Base-by-base conservation (phyloP, 1,139 yeast genomes). In the Kurtzmaniella natalensis region DNA sequence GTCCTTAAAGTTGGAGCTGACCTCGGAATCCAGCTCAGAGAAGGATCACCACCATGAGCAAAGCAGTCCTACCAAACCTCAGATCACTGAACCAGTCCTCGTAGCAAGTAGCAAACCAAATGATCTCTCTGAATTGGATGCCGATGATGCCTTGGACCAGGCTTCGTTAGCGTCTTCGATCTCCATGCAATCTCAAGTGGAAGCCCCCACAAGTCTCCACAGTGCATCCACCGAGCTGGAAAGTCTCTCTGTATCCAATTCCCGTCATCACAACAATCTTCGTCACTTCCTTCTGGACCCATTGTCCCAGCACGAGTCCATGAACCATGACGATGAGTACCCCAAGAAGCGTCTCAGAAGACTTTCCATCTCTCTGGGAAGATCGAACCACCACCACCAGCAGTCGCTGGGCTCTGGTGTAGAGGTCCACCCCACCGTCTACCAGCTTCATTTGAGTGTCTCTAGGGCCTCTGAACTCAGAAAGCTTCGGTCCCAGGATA, bases 401-500 rank as follows among this genome's bases (percentile, higher is more conserved):
- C n/a, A n/a, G n/a, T 10, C 15, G 13, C 16, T 9, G 7, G 16
- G 16, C 5, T 5, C 16, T 23, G 7, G 8, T 7, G 26, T 14
- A 47, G 10, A 18, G 7, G 15, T 26, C 5, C 29, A 26, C 5
- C 37, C 52, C 25, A 30, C 24, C 34, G 39, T 32, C n/a, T 31
- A 34, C 15, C 37, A 42, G 15, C 35, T 47, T 11, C 43, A 38
- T 16, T 41, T 47, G 30, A 45, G 49, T 3, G 51, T 54, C 5
- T 47, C 61, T 1, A 47, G 69, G 36, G 52, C 63, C 3, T 48
- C 59, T 8, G 70, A 66, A 15, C 45, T 66, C 9, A 57, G 81
- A 30, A 54, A 56, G 19, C 52, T 64, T 42, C 73, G 69, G 23
- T 57, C 81, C 0, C 78, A 80, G 46, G 74, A 62, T 30, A 68